Evolutionary conservation across 129 eudicot genomes (phyloP).

Genomic region (Flaveria sonorensis): DNA sequence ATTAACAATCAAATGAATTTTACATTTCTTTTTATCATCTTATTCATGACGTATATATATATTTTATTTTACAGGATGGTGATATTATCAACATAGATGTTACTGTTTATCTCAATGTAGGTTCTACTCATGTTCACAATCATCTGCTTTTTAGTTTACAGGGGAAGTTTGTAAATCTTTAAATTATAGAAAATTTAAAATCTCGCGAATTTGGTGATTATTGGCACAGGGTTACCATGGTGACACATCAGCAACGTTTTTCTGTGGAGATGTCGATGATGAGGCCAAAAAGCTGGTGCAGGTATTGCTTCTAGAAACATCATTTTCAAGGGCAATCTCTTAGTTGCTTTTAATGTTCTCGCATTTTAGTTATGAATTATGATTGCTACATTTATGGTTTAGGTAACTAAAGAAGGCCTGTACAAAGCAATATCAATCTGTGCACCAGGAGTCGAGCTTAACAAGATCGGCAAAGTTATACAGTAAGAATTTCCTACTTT

Average conservation of each 20-base stretch:
- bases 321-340: not conserved
- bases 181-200: not conserved
- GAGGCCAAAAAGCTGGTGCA: slow-evolving; percentile 79
- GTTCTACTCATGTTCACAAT: slow-evolving; percentile 27
- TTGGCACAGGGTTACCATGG: slow-evolving; percentile 90
- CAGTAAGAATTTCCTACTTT: slow-evolving; percentile 49
- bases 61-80: slow-evolving; percentile 80
- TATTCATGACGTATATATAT: not conserved
- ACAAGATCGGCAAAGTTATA: slow-evolving; percentile 70
- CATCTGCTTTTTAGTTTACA: slow-evolving; percentile 16
- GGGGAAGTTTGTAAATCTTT: not conserved
- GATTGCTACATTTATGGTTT: slow-evolving; percentile 16
- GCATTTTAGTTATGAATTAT: not conserved
- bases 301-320: slow-evolving; percentile 38
- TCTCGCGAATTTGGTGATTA: slow-evolving; percentile 10
- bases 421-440: slow-evolving; percentile 87
- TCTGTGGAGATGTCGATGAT: slow-evolving; percentile 81
- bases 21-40: not conserved
- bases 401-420: slow-evolving; percentile 91
- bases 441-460: slow-evolving; percentile 80
- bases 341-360: not conserved
- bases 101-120: slow-evolving; percentile 90
- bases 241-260: slow-evolving; percentile 88
- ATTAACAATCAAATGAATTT: not conserved
- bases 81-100: slow-evolving; percentile 91